Base-by-base conservation (phyloP, 2,329 filamentous ascomycete genomes). In the Hymenoscyphus albidus region DNA sequence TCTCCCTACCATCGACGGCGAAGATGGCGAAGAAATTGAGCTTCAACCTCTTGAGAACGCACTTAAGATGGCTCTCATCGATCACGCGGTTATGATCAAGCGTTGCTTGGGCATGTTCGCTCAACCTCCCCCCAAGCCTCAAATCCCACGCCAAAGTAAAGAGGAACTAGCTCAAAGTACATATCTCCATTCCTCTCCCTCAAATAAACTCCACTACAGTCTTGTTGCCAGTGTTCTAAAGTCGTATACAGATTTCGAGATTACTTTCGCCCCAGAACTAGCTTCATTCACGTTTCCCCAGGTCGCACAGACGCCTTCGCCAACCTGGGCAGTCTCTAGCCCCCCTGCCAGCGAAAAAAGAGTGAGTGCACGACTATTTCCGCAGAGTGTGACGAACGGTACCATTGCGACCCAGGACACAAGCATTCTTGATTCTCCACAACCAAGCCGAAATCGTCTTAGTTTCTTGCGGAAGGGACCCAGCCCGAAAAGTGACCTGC, bases 41-140 rank as follows among this genome's bases (percentile, higher is more conserved):
- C 75, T 86, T 3, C 78, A 80, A 27, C 80, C 84, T 0, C 83
- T 93, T 71, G 89, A 96, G 69, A 91, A 85, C 59, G 91, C 93
- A 1, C 87, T 98, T 69, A 90, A 89, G 73, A 90, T 93, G 75
- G 91, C 92, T 0, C 82, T 98, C 38, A 84, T 96, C 54, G 95
- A 98, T 73, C 93, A 98, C 76, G 92, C 92, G 2, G 84, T 96
- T 65, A 88, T 92, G 76, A 87, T 98, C 71, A 93, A 94, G 79
- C 88, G 92, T 68, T 94, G 92, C 72, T 78, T 98, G 68, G 82
- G 82, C 3, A 82, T 88, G 70, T 91, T 92, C 76, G 83, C 83
- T 65, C 86, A 84, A 60, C 70, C 70, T 79, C 83, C 77, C 6
- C 57, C 61, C n/a, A 86, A 84, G 76, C 85, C 81, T 76, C 82